Base-by-base conservation (phyloP, 441 rosid genomes). In the Dalechampia spathulata region DNA sequence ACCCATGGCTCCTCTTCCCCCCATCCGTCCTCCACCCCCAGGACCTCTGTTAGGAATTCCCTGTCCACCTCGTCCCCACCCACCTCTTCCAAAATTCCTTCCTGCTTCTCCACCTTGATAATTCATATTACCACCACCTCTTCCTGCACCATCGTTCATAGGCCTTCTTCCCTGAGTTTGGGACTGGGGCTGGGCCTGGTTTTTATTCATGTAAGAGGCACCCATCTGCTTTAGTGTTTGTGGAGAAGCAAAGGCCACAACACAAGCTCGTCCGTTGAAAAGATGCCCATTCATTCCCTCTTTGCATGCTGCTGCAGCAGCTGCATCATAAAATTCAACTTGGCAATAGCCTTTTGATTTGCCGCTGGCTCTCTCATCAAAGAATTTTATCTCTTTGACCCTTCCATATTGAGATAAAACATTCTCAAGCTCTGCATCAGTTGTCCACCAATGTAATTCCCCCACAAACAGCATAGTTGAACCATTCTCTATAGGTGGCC, bases 361-460 rank as follows among this genome's bases (percentile, higher is more conserved):
- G 5, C 95, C 97, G 69, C 97, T 86, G 15, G 95, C 95, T 65
- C 83, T 86, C 75, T 90, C 97, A 42, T 90, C 97, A 54, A 82
- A 90, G 64, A 86, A 90, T 72, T 86, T 90, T 42, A 90, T 77
- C 75, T 90, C 95, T 72, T 90, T 90, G 15, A 85, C 87, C 63
- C 78, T 81, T 62, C 97, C 97, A 65, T 81, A 90, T 62, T 83
- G 92, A 69, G 84, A 78, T 53, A 82, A 83, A 55, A 78, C 78
- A 48, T 77, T 66, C 72, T 92, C 99, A 63, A 92, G 78, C 75
- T 92, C 99, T 5, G 84, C 88, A 79, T 92, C 99, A 23, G 97
- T 92, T 7, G 99, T 92, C 99, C 99, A 92, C 99, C 99, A 92
- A 64, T 92, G 97, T 59, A 92, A 72, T 66, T 89, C 99, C 39